phyloP scores from a whole-genome alignment of 2,329 filamentous ascomycete genomes.

The Ceratocystis destructans region DNA sequence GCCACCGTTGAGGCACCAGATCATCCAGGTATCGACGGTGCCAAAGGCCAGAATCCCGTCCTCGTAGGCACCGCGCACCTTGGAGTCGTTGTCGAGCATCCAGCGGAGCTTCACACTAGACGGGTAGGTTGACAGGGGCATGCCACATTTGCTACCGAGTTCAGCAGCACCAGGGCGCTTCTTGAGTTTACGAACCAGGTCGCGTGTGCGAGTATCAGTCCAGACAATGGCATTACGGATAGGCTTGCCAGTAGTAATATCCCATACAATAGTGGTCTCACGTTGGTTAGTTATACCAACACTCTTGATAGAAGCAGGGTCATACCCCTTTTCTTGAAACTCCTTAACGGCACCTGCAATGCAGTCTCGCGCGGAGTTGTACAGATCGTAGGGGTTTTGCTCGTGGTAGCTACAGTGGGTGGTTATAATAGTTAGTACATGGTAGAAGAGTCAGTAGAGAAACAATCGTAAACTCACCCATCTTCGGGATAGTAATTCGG shows the following conservation, averaged over 20 bases:
- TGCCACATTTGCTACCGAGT: slow-evolving; percentile 57
- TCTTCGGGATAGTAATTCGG: slow-evolving; percentile 71
- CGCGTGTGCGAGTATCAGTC: slow-evolving; percentile 69
- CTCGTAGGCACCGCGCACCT: slow-evolving; percentile 61
- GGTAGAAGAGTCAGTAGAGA: slow-evolving; percentile 1
- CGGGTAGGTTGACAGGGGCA: slow-evolving; percentile 78
- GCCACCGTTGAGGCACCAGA: slow-evolving; percentile 72
- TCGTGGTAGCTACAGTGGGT: slow-evolving; percentile 60
- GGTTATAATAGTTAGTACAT: background rate
- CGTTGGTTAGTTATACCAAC: slow-evolving; percentile 84
- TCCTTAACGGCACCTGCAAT: slow-evolving; percentile 61
- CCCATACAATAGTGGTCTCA: slow-evolving; percentile 79
- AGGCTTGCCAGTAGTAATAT: slow-evolving; percentile 63
- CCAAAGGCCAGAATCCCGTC: slow-evolving; percentile 66
- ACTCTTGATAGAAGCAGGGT: slow-evolving; percentile 53
- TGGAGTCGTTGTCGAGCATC: slow-evolving; percentile 58
- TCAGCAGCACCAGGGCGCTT: slow-evolving; percentile 51
- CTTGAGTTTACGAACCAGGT: slow-evolving; percentile 64
- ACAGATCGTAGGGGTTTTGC: slow-evolving; percentile 66
- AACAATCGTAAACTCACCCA: slow-evolving; percentile 45
- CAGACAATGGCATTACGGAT: slow-evolving; percentile 78
- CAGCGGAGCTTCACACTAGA: slow-evolving; percentile 76
- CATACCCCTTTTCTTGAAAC: slow-evolving; percentile 57
- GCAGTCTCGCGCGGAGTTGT: slow-evolving; percentile 62
- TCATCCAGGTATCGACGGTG: slow-evolving; percentile 77